Percentiles rank a stretch among this genome's conserved stretches.
These are phyloP conservation scores for Alnus glutinosa DNA, from an alignment of 306 rosid genomes.

Conservation along the genomic window DNA sequence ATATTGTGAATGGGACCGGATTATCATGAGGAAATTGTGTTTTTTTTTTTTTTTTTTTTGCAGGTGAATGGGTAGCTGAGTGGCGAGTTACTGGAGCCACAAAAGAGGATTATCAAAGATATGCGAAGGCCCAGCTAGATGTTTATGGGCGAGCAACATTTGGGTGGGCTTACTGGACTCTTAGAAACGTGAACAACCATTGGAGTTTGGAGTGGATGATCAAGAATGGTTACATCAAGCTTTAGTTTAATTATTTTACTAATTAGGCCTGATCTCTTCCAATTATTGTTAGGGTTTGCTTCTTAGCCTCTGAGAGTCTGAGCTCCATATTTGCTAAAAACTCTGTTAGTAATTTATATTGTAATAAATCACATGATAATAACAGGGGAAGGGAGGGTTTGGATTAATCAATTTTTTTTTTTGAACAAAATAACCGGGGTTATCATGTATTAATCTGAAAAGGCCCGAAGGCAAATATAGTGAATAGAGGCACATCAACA, in stretches of 20 bases:
- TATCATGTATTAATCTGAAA: no score
- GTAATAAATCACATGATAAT: no score
- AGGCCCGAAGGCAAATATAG: no score
- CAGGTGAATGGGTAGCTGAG: conserved; percentile 84
- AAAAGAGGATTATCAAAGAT: conserved; percentile 59
- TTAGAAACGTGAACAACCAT: conserved; percentile 55
- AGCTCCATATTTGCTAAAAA: no score
- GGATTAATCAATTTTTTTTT: no score
- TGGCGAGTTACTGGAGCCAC: conserved; percentile 56
- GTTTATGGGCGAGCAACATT: conserved; percentile 67
- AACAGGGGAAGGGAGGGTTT: no score
- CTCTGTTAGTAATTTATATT: no score
- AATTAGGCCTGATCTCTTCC: conserved; percentile 29
- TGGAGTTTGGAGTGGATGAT: conserved; percentile 89
- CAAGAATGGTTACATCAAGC: conserved; percentile 58
- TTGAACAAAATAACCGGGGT: no score
- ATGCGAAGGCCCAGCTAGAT: conserved; percentile 55
- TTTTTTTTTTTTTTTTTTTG: not conserved
- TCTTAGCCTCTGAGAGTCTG: no score
- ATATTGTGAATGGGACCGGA: not conserved
- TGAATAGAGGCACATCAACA: no score
- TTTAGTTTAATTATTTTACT: conserved; percentile 28
- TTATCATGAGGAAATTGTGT: no score
- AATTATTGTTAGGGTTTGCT: no score
- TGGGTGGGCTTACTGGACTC: conserved; percentile 88